Evolutionary conservation across 345 rosid genomes (phyloP).

Genomic region (Populus davidiana): DNA sequence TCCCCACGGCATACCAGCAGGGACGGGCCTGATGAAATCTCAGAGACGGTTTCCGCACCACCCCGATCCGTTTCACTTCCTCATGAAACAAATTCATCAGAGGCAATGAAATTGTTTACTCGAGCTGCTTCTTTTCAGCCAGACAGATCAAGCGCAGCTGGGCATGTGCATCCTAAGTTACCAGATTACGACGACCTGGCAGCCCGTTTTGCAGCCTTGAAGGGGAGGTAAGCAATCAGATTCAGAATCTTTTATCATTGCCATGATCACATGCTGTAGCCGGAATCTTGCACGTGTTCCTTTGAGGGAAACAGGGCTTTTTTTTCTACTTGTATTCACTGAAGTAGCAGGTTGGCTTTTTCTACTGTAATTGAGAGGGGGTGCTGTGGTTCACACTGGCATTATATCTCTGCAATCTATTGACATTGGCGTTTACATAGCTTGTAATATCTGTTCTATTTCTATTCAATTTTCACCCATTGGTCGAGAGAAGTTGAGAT

Average conservation of each 20-base stretch:
- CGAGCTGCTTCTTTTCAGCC: conserved; percentile 82
- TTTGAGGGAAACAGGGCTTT: background rate
- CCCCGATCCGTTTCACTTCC: conserved; percentile 72
- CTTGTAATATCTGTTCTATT: conserved; percentile 13
- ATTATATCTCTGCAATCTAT: background rate
- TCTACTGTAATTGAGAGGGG: background rate
- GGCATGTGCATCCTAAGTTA: conserved; percentile 93
- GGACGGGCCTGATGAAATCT: conserved; percentile 34
- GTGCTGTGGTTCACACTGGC: background rate
- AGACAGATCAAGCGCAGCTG: conserved; percentile 53
- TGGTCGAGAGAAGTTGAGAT: conserved; percentile 3
- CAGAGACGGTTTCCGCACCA: conserved; percentile 38
- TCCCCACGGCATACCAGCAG: conserved; percentile 18
- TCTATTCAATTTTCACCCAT: conserved; percentile 5
- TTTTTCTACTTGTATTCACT: background rate
- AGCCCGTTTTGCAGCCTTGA: conserved; percentile 78
- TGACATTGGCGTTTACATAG: conserved; percentile 3
- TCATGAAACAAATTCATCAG: conserved; percentile 38
- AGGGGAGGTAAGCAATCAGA: conserved; percentile 47
- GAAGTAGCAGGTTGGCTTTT: conserved; percentile 2
- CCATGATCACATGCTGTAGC: background rate
- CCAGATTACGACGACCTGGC: conserved; percentile 94
- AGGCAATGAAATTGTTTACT: conserved; percentile 40
- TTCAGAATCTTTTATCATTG: background rate
- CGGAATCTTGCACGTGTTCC: conserved; percentile 6